A percentile compares a stretch with the other conserved stretches of the same genome.
Conservation (phyloP, 176 grass and related monocot species). For the Alloteropsis semialata region DNA sequence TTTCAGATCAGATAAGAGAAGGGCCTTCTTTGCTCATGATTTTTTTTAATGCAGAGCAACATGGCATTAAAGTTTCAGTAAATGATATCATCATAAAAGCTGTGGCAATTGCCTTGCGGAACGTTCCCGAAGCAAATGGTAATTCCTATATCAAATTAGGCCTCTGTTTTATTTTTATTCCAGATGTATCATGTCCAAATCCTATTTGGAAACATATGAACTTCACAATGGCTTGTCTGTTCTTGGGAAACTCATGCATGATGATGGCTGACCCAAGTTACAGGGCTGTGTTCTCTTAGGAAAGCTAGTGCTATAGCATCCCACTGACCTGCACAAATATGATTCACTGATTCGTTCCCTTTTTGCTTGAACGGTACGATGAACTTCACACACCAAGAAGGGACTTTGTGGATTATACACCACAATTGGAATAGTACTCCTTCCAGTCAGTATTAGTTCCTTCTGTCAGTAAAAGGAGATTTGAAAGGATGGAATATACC, state of each 20-base stretch:
- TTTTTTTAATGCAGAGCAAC: conserved; percentile 66
- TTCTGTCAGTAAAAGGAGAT: too few species aligned
- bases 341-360: conserved; percentile 8
- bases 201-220: neutral
- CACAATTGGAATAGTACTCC: neutral
- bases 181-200: neutral
- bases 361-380: neutral
- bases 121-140: conserved; percentile 95
- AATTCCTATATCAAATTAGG: conserved; percentile 30
- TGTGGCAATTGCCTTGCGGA: conserved; percentile 90
- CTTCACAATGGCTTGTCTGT: neutral
- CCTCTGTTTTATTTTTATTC: neutral
- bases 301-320: conserved; percentile 8
- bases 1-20: conserved; percentile 18
- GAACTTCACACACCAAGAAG: neutral
- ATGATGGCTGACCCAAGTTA: neutral
- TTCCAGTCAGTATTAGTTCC: too few species aligned
- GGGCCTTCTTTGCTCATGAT: conserved; percentile 7
- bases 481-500: too few species aligned
- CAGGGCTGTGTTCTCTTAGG: neutral
- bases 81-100: conserved; percentile 99
- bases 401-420: neutral
- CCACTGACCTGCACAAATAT: neutral
- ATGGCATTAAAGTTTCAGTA: conserved; percentile 91
- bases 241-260: neutral